These are phyloP conservation scores for Pseudopediastrum boryanum DNA, from an alignment of 139 green algal species.

Conservation along the genomic window DNA sequence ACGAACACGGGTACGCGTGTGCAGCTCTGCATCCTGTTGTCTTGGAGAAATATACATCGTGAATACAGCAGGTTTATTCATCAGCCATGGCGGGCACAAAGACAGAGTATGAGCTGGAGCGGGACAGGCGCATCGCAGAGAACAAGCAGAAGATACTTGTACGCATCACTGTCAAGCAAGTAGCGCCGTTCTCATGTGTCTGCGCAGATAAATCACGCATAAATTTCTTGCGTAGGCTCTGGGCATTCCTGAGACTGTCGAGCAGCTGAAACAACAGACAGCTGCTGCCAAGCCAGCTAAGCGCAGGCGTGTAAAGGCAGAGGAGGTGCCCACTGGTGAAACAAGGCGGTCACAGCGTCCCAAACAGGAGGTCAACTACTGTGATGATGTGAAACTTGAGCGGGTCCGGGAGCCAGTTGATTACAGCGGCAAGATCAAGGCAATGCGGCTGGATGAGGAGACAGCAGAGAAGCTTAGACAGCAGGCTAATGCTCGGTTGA, in stretches of 20 bases:
- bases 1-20: too few relatives aligned
- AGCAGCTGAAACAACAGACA: constrained; percentile 7
- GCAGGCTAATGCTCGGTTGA: constrained; percentile 26
- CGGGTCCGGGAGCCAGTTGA: neutral
- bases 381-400: neutral
- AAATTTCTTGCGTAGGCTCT: too few relatives aligned
- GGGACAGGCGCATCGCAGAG: constrained; percentile 46
- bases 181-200: too few relatives aligned
- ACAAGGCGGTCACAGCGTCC: neutral
- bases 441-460: constrained; percentile 20
- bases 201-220: too few relatives aligned
- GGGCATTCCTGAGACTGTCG: too few relatives aligned
- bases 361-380: constrained; percentile 42
- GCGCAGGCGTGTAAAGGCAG: constrained; percentile 1
- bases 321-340: neutral
- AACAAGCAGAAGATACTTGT: constrained; percentile 64
- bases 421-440: constrained; percentile 32
- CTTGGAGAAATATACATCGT: too few relatives aligned
- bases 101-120: constrained; percentile 59
- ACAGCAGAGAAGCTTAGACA: constrained; percentile 27
- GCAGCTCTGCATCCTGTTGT: too few relatives aligned
- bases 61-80: neutral
- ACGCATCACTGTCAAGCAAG: too few relatives aligned
- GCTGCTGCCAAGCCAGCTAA: constrained; percentile 12
- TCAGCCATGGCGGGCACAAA: neutral